Evolutionary conservation across 192 early-diverging fungal genomes (phyloP), one percentile per base, ranked within the genome.

Genomic region (Diversispora epigaea): DNA sequence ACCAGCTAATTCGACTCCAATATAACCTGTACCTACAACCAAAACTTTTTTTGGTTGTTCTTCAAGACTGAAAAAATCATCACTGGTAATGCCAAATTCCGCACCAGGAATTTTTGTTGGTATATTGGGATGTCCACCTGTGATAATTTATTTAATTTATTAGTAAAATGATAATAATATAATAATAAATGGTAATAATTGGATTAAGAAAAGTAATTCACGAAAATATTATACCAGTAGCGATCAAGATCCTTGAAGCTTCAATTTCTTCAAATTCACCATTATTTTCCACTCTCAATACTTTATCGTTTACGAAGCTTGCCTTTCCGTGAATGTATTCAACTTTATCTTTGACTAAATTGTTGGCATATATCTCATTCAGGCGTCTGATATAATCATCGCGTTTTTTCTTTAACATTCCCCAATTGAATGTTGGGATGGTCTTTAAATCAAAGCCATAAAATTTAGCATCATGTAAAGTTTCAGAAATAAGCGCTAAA

Each of bases 381-480:
- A 99, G 86, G 50, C 97, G 95, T 83, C 90, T 86, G 50, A 99
- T 93, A 83, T 99, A 99, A 6, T 93, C 95, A 79, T 99, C 97
- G 50, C 97, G 91, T 84, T 95, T 95, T 44, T 88, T 58, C 84
- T 98, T 98, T 72, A 99, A 80, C 15, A 81, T 70, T 6, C 82
- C 79, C 95, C 95, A 98, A 82, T 92, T 80, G 77, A 98, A 93
- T 41, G 76, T 78, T 43, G 84, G 71, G 21, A 76, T 60, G 15
- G 82, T 86, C 47, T 77, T 60, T 4, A 90, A 83, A 57, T 86
- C 87, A 84, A 96, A 96, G 8, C 97, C 97, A 78, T 98, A 99
- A 68, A 90, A 86, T 76, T 89, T 89, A 6, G 96, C 95, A 77
- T 99, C 95, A 65, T 87, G 89, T 22, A 99, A 80, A 40, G 92